Evolutionary conservation across 228 moss, liverwort and hornwort species (phyloP).

Genomic region (Sphagnum magellanicum): DNA sequence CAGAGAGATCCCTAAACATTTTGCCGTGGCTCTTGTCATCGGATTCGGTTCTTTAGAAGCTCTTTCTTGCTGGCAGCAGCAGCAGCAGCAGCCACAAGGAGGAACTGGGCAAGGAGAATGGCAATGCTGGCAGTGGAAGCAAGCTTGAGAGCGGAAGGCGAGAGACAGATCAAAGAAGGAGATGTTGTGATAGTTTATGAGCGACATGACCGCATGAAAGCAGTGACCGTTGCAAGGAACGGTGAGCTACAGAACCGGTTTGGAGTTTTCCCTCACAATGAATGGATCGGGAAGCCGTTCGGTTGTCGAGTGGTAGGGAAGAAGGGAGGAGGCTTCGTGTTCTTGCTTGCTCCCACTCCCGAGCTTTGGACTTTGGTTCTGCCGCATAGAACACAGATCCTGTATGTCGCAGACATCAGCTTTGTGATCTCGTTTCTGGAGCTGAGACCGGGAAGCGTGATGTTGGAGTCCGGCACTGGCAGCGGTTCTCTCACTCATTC

Average conservation of each 20-base stretch:
- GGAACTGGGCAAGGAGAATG: too few relatives aligned
- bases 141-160: conserved; percentile 7
- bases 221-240: conserved; percentile 53
- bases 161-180: conserved; percentile 52
- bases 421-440: conserved; percentile 87
- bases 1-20: too few relatives aligned
- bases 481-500: conserved; percentile 93
- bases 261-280: conserved; percentile 76
- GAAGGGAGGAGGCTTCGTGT: conserved; percentile 65
- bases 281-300: conserved; percentile 86
- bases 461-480: conserved; percentile 90
- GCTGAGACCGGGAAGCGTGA: conserved; percentile 74
- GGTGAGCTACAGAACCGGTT: conserved; percentile 88
- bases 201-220: conserved; percentile 80
- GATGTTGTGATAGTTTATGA: conserved; percentile 89
- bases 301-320: conserved; percentile 65
- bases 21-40: too few relatives aligned
- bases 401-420: conserved; percentile 91
- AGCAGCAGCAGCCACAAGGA: too few relatives aligned
- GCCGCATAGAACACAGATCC: conserved; percentile 88
- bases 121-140: conserved; percentile 33
- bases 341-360: conserved; percentile 75
- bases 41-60: too few relatives aligned
- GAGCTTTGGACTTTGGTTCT: conserved; percentile 91
- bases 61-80: too few relatives aligned